Evolutionary conservation across 768 basidiomycete genomes (phyloP), one percentile per base, ranked within the genome.

Genomic region (Crucibulum laeve): DNA sequence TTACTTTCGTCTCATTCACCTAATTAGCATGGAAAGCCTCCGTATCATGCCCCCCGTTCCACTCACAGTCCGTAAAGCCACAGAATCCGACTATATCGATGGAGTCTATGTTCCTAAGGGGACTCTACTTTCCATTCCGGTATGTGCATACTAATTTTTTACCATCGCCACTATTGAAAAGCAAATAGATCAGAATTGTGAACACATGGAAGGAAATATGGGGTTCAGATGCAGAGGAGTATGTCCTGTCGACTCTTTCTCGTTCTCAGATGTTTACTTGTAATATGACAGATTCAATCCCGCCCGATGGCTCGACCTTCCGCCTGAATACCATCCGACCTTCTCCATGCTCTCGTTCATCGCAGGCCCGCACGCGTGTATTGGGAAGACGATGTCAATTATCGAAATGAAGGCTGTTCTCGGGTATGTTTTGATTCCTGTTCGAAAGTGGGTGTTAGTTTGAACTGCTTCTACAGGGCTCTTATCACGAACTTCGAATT

Each of bases 191-290:
- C 40, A 67, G 72, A 25, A 68, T 67, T 2, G 59, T 76, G 32
- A 79, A 79, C 47, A 74, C 73, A 1, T 73, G 68, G 64, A 70
- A 69, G 40, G 65, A 59, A 10, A 48, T 73, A 8, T 79, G 74
- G 76, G 76, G 76, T 13, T 64, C 65, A 38, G 72, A 79, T 44
- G 74, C 74, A 1, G 71, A 73, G 49, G 68, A 71, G 69, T 73
- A 53, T 24, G 63, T 42, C 25, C 10, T 8, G n/a, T 10, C 18
- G 24, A 25, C 22, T 25, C 30, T 38, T 24, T 24, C 6, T 13
- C 19, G 17, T 8, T 21, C 24, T 5, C 8, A 25, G 17, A 21
- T 21, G 28, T 10, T 24, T 21, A 11, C 18, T 22, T 5, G 24
- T 18, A 8, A 18, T 40, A 8, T 36, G 17, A 13, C 37, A 73